Base-by-base conservation (phyloP, 352 stramenopile genomes). In the Peronosclerospora sorghi region DNA sequence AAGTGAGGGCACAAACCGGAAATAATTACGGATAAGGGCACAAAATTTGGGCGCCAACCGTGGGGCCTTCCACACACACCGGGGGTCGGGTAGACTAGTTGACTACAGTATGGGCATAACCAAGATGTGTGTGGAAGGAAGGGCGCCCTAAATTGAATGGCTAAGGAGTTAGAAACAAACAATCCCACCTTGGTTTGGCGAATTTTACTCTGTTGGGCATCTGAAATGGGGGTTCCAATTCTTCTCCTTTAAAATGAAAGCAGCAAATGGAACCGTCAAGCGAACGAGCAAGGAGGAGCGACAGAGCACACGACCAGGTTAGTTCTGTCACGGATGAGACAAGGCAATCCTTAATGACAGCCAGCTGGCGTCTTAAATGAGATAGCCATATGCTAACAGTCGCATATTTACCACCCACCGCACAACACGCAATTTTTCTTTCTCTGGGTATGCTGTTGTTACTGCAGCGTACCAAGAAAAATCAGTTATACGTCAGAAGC, bases 321-420 rank as follows among this genome's bases (percentile, higher is more conserved):
- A 93, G 48, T 41, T 93, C 80, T 6, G 78, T 90, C 34, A 93
- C 80, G 1, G 72, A 74, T 19, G 80, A 68, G 17, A 90, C 72
- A 45, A 93, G 90, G 45, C 80, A 90, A 50, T 86, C 68, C 32
- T 84, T 84, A 39, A 93, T 62, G 17, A 89, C 80, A 87, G n/a
- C n/a, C n/a, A n/a, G n/a, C n/a, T n/a, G n/a, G n/a, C n/a, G n/a
- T n/a, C n/a, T n/a, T n/a, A n/a, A 52, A 45, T 93, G 75, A 15
- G 80, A 73, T 9, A 90, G 56, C 80, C 80, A 93, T 24, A 93
- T 83, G 36, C 75, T 93, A 19, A 93, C 68, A 20, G 80, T 89
- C 21, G 77, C 79, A 29, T 93, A 77, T 10, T 93, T 73, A 2
- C 76, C 73, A 17, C 80, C 80, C 7, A 93, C 59, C 1, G 77